A percentile compares a stretch with the other conserved stretches of the same genome.
These are phyloP conservation scores for Tricholoma furcatifolium DNA, from an alignment of 768 basidiomycete genomes.

Conservation along the genomic window DNA sequence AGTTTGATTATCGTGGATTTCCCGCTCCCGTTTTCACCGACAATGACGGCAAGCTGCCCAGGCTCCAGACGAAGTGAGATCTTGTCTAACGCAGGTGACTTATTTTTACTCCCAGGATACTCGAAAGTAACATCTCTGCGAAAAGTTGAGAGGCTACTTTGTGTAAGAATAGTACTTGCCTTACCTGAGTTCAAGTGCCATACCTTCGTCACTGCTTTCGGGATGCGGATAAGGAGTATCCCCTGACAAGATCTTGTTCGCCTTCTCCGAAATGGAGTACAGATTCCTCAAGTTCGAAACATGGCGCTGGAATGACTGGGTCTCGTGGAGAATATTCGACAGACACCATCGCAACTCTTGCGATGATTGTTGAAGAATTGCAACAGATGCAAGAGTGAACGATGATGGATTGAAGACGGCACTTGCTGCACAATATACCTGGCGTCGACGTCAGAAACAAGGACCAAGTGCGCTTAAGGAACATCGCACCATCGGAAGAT, in stretches of 20 bases:
- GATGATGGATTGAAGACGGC: slow-evolving; percentile 29
- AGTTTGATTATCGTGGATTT: slow-evolving; percentile 54
- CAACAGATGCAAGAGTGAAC: slow-evolving; percentile 38
- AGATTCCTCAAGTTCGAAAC: slow-evolving; percentile 29
- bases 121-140: slow-evolving; percentile 49
- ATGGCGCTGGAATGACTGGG: slow-evolving; percentile 20
- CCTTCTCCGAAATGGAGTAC: slow-evolving; percentile 23
- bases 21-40: slow-evolving; percentile 56
- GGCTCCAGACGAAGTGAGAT: slow-evolving; percentile 45
- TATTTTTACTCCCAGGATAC: slow-evolving; percentile 46
- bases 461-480: too few species aligned
- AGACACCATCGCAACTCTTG: slow-evolving; percentile 26
- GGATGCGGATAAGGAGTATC: slow-evolving; percentile 21
- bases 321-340: slow-evolving; percentile 14
- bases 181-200: slow-evolving; percentile 29
- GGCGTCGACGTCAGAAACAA: neutral
- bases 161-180: neutral
- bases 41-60: slow-evolving; percentile 53
- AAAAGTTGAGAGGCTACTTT: neutral
- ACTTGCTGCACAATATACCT: slow-evolving; percentile 37
- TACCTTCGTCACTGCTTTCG: slow-evolving; percentile 19
- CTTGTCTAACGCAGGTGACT: slow-evolving; percentile 31
- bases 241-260: slow-evolving; percentile 25
- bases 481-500: slow-evolving; percentile 31
- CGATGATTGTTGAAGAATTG: slow-evolving; percentile 39